These are phyloP conservation scores for Galium porrigens DNA, from an alignment of 305 asterid species.

Conservation along the genomic window DNA sequence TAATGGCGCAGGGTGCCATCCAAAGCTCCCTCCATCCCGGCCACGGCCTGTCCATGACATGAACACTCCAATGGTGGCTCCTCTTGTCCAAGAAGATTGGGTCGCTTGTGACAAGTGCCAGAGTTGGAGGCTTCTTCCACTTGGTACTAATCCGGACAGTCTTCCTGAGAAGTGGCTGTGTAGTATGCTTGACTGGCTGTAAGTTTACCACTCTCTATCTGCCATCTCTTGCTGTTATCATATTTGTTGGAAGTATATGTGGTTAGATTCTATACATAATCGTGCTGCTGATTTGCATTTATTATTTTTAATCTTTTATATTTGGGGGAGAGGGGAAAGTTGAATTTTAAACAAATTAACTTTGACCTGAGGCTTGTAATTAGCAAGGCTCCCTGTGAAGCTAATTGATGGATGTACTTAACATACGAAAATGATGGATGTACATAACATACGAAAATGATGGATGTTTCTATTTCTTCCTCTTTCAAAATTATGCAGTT, in stretches of 20 bases:
- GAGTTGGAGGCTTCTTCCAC: conserved; percentile 89
- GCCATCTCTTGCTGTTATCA: conserved; percentile 14
- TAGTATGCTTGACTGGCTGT: conserved; percentile 93
- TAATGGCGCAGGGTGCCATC: conserved; percentile 26
- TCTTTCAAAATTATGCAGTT: conserved; percentile 9
- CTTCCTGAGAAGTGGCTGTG: conserved; percentile 89
- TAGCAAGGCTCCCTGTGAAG: conserved; percentile 1
- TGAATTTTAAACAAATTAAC: background rate
- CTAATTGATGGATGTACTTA: background rate
- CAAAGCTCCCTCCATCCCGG: conserved; percentile 27
- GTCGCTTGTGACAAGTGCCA: conserved; percentile 78
- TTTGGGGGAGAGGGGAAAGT: background rate
- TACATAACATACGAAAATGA: background rate
- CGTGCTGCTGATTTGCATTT: background rate
- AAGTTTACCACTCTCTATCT: conserved; percentile 32
- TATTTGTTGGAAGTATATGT: conserved; percentile 9
- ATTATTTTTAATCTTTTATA: background rate
- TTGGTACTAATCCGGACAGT: conserved; percentile 55
- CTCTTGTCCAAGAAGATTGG: conserved; percentile 75
- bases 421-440: background rate
- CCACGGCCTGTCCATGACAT: conserved; percentile 35
- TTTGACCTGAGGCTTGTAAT: background rate
- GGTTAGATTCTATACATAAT: background rate
- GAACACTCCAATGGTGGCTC: conserved; percentile 34
- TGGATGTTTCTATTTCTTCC: background rate